phyloP scores from a whole-genome alignment of 2,329 filamentous ascomycete genomes.

The Exophiala aquamarina region DNA sequence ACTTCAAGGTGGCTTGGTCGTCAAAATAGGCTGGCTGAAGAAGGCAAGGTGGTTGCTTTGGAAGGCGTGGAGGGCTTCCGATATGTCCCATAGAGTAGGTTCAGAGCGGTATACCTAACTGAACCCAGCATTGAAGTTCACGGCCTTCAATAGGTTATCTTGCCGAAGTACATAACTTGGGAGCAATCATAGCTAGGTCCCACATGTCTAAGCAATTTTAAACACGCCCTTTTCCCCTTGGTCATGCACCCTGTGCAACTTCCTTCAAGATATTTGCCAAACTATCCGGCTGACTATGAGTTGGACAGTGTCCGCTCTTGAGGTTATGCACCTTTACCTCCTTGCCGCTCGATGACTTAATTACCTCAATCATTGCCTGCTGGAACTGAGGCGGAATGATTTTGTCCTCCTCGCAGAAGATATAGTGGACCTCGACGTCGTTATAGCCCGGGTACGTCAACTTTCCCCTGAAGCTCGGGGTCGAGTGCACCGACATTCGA shows the following conservation, averaged over 20 bases:
- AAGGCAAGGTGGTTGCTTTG: constrained; percentile 6
- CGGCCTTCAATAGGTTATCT: no score
- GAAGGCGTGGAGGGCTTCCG: constrained; percentile 10
- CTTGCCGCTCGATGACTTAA: background rate
- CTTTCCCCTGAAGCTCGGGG: constrained; percentile 25
- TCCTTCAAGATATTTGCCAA: background rate
- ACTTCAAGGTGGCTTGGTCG: constrained; percentile 11
- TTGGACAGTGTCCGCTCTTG: background rate
- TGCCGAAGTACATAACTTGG: no score
- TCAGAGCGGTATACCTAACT: no score
- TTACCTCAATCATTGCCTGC: constrained; percentile 33
- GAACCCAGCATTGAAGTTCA: no score
- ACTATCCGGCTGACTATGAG: background rate
- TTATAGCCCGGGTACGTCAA: constrained; percentile 38
- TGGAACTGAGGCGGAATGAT: constrained; percentile 36
- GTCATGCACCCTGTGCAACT: no score
- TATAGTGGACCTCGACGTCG: constrained; percentile 39
- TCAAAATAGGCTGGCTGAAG: constrained; percentile 12
- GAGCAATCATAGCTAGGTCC: no score
- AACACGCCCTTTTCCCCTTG: no score
- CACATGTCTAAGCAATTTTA: no score
- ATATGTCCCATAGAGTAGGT: constrained; percentile 15
- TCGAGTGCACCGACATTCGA: constrained; percentile 30
- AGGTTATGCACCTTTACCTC: background rate
- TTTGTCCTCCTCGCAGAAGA: constrained; percentile 39